Base-by-base conservation (phyloP, 2,329 filamentous ascomycete species). In the Cercospora berteroae region DNA sequence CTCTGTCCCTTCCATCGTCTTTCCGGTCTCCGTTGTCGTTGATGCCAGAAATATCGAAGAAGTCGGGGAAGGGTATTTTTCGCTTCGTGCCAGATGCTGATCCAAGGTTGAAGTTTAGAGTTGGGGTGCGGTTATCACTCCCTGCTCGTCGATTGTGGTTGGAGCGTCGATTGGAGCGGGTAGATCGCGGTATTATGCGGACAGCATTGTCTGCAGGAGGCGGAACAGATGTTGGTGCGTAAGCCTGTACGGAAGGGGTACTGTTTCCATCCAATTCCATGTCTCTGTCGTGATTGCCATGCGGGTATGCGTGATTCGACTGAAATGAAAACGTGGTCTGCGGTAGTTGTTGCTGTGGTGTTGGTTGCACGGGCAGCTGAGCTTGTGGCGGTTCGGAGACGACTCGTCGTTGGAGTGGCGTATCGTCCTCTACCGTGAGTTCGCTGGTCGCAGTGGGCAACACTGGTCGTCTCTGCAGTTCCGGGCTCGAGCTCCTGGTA, bases 41-140 rank as follows among this genome's bases (percentile, higher is more conserved):
- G 60, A 90, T 77, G 70, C 87, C 88, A 63, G 87, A 87, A 7
- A 91, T 81, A 74, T 92, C 90, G 75, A 93, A 93, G 63, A 93
- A 88, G 74, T 94, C 91, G 25, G 88, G 87, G 74, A 91, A 86
- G 73, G 91, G 90, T 72, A 92, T 85, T 73, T 90, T 87, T 50
- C 91, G 85, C 78, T 94, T 94, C 72, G 88, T 85, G 1, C 91
- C 91, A 8, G 89, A 87, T 6, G 87, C 88, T 67, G 85, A 85
- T 4, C 88, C 88, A 8, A 91, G 80, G 48, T 79, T 80, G 55
- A 81, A 76, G 42, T 80, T 77, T 13, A 77, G 63, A 10, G 70
- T 80, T 73, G 73, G 76, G 69, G 60, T 75, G 73, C 52, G 77
- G 72, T 63, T 72, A 36, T 69, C 69, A 44, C 65, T 73, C 25